phyloP scores from a whole-genome alignment of 345 rosid species.

The Noccaea bulbosa region DNA sequence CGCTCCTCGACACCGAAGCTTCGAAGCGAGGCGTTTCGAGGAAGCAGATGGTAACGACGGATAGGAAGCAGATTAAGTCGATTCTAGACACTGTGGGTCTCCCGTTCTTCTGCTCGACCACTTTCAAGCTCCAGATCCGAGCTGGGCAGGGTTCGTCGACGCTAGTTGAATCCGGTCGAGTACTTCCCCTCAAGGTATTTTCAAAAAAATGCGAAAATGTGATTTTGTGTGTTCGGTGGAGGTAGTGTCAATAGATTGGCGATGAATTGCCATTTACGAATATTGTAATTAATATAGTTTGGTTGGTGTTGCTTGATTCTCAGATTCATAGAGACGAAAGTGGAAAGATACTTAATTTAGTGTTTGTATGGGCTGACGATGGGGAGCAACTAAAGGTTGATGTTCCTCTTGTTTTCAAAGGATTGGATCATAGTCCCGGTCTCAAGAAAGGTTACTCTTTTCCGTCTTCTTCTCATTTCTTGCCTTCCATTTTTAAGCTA shows the following conservation, averaged over 20 bases:
- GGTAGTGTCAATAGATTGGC: neutral
- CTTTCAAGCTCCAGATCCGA: slow-evolving; percentile 76
- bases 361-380: slow-evolving; percentile 87
- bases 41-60: slow-evolving; percentile 71
- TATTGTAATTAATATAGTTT: slow-evolving; percentile 3
- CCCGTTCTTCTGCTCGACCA: slow-evolving; percentile 79
- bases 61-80: slow-evolving; percentile 71
- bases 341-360: slow-evolving; percentile 83
- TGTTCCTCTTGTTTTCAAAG: slow-evolving; percentile 85
- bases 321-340: slow-evolving; percentile 83
- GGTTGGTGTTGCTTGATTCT: neutral
- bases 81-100: slow-evolving; percentile 62
- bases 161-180: slow-evolving; percentile 73
- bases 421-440: slow-evolving; percentile 74
- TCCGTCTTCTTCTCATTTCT: neutral
- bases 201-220: neutral
- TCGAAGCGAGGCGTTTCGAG: slow-evolving; percentile 51
- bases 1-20: slow-evolving; percentile 52
- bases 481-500: neutral
- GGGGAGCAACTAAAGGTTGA: slow-evolving; percentile 76
- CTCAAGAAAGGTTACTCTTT: slow-evolving; percentile 66
- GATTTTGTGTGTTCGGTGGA: neutral
- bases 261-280: neutral
- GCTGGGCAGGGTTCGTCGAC: slow-evolving; percentile 76
- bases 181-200: slow-evolving; percentile 78